Base-by-base conservation (phyloP, 352 stramenopile species). In the Pythium plurisporium region DNA sequence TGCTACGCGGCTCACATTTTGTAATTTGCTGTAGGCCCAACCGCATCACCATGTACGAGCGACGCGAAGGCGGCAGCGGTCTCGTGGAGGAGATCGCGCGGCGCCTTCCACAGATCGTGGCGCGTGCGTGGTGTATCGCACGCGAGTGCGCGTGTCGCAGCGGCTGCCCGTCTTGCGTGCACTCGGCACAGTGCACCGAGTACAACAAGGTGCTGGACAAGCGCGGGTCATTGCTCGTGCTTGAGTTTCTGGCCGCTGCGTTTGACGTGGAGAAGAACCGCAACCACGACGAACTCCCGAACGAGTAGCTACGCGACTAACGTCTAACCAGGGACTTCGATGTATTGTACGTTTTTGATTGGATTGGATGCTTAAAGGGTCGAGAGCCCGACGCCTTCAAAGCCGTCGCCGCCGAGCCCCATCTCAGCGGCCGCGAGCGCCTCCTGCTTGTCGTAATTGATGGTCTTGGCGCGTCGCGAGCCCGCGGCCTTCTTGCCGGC, bases 151-250 rank as follows among this genome's bases (percentile, higher is more conserved):
- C 36, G 12, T 98, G 92, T 50, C 50, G 55, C 0, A 63, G 75
- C 40, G 91, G 92, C 10, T 98, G 92, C 55, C 88, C 91, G 14
- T 75, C 68, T 7, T 98, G 92, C 67, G 85, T 97, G 49, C 88
- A 96, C 43, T 87, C 85, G 22, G 47, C 75, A 23, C 64, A 73
- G 53, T 98, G 92, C 64, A 86, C 76, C 22, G 90, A 95, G 63
- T 96, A 89, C 72, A 98, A 98, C 67, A 63, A 69, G 19, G 82
- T 94, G n/a, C 59, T 96, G 27, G 79, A 96, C 65, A 96, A 96
- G 62, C 72, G 64, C 7, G 87, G 82, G 7, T 82, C 83, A 19
- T 64, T 87, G 8, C 42, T 88, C 10, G 74, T 96, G 9, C 71
- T 96, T 1, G 67, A 78, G 0, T 89, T 70, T 37, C 30, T 95